Percentiles rank a stretch among this genome's conserved stretches.
phyloP scores from a whole-genome alignment of 2,329 filamentous ascomycete genomes.

The Fusarium sp. region DNA sequence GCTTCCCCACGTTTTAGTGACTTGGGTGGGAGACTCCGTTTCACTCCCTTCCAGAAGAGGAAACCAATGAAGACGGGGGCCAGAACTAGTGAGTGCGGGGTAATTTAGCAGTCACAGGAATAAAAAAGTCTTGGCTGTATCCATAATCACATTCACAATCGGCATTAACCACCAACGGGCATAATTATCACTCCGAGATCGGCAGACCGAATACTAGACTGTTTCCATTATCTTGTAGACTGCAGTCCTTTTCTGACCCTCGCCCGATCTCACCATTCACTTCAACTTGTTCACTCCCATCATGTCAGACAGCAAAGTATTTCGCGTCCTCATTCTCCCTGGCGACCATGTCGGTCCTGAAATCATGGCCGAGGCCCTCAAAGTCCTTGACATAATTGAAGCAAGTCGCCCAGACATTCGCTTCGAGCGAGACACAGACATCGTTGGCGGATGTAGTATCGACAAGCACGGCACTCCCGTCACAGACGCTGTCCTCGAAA shows the following conservation, averaged over 20 bases:
- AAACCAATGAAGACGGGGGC: neutral
- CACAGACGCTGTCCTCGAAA: constrained; percentile 54
- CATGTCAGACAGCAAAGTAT: constrained; percentile 6
- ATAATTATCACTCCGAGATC: neutral
- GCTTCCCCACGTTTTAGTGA: neutral
- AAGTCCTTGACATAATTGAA: constrained; percentile 55
- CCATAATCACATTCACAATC: neutral
- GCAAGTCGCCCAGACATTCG: constrained; percentile 41
- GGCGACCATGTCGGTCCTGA: constrained; percentile 60
- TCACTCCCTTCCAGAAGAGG: neutral
- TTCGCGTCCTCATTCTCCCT: constrained; percentile 53
- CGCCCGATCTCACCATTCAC: neutral
- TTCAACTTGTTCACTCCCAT: too few relatives aligned
- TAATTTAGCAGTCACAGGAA: constrained; percentile 10
- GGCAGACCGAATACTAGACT: neutral
- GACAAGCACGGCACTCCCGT: constrained; percentile 55
- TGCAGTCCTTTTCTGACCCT: accelerated
- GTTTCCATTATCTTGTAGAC: neutral
- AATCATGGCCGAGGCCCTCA: constrained; percentile 56
- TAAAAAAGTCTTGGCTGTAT: neutral
- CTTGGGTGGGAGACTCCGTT: neutral
- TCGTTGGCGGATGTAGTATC: constrained; percentile 52
- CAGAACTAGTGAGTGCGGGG: neutral
- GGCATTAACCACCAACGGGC: neutral
- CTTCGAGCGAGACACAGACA: constrained; percentile 43